These are phyloP conservation scores for Beauveria rudraprayagi DNA, from an alignment of 2,329 filamentous ascomycete species.

Conservation along the genomic window DNA sequence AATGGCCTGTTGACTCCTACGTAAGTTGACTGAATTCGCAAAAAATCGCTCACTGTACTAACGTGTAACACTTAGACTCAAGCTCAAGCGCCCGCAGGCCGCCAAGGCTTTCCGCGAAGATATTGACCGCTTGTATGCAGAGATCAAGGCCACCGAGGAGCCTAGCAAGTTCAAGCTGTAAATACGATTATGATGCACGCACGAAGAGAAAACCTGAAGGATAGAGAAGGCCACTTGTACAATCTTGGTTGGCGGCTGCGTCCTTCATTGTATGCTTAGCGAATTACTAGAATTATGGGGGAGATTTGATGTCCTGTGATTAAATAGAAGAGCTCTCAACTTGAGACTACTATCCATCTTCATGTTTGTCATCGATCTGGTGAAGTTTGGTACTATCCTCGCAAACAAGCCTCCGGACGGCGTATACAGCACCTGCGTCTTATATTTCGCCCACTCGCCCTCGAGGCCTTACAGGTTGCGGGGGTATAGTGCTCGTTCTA, in stretches of 20 bases:
- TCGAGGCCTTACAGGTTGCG: neutral
- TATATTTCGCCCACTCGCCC: neutral
- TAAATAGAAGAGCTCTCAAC: neutral
- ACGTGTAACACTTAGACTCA: constrained; percentile 36
- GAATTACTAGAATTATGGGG: neutral
- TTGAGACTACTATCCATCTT: neutral
- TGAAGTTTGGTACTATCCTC: too few relatives aligned
- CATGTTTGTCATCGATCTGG: neutral
- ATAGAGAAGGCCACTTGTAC: neutral
- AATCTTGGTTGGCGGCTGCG: neutral
- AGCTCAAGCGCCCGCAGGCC: constrained; percentile 52
- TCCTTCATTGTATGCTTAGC: constrained; percentile 4
- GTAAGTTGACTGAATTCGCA: constrained; percentile 45
- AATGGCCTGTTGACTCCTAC: constrained; percentile 86
- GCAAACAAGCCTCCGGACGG: neutral
- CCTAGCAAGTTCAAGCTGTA: constrained; percentile 38
- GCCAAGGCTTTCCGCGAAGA: constrained; percentile 44
- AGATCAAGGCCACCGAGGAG: constrained; percentile 35
- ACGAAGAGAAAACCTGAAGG: neutral
- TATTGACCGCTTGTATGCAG: constrained; percentile 50
- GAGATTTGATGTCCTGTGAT: neutral
- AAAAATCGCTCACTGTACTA: neutral
- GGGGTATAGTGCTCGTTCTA: neutral
- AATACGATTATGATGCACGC: neutral
- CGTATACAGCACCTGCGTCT: neutral